Base-by-base conservation (phyloP, 129 eudicot genomes). In the Escallonia herrerae region DNA sequence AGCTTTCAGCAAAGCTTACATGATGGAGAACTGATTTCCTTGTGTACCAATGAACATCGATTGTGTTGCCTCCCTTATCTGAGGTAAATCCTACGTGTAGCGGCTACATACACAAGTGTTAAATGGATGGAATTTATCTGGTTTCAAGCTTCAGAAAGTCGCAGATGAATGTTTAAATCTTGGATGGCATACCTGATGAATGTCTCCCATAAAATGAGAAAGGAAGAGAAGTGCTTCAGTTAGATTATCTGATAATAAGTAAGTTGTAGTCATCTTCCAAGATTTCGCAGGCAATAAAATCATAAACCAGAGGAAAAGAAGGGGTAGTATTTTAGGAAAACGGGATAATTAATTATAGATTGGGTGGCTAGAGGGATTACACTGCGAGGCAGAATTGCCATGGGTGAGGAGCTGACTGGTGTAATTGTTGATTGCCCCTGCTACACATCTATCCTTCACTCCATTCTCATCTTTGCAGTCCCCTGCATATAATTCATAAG, bases 381-480 rank as follows among this genome's bases (percentile, higher is more conserved):
- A 87, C 52, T 83, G 83, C 66, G 88, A 72, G 46, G 70, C 69
- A 59, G 83, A 67, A 62, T 71, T 76, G 49, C 82, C 78, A 65
- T 87, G 87, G 69, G 63, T 80, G 43, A 82, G 95, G 51, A 93
- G 86, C 71, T 93, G 95, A 51, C 68, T 75, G 56, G 98, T 93
- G 80, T 93, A 93, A 69, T 93, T 93, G 63, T 77, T 79, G 60
- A 93, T 86, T 53, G 96, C 96, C 8, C 96, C 98, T 38, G 96
- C 95, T 14, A 88, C 98, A 80, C 98, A 93, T 56, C 89, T 81
- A 62, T 68, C 91, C 69, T 15, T 60, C 43, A 62, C 65, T 53
- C 98, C 96, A 51, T 81, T 80, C 70, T 66, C 91, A 76, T 88
- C 96, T 81, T 88, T 93, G 84, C 98, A 88, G 58, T 93, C 98